These are phyloP conservation scores for Aureobasidium sp. DNA, from an alignment of 2,329 filamentous ascomycete genomes.

Conservation along the genomic window DNA sequence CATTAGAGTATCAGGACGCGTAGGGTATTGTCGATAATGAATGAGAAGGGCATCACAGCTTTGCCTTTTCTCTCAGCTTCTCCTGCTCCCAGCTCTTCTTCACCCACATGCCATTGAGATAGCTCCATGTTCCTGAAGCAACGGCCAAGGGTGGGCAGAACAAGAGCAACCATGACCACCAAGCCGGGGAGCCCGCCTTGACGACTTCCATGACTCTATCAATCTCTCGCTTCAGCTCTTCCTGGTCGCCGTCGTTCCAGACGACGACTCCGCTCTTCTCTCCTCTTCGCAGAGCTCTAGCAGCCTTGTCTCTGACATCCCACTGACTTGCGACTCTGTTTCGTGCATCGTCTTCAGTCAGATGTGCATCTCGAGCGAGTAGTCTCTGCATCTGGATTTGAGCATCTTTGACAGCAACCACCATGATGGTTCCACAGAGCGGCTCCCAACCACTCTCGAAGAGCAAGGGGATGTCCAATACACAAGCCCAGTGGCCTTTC, in stretches of 20 bases:
- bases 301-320: constrained; percentile 76
- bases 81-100: constrained; percentile 62
- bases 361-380: constrained; percentile 63
- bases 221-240: constrained; percentile 61
- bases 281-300: constrained; percentile 59
- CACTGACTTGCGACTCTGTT: constrained; percentile 81
- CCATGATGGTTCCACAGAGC: constrained; percentile 75
- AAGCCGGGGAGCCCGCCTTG: constrained; percentile 55
- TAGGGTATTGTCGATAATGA: not conserved
- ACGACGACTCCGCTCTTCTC: constrained; percentile 63
- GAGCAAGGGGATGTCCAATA: constrained; percentile 84
- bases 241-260: constrained; percentile 77
- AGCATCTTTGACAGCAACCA: constrained; percentile 76
- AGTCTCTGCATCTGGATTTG: constrained; percentile 75
- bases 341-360: constrained; percentile 77
- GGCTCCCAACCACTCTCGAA: constrained; percentile 84
- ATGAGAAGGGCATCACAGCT: constrained; percentile 32
- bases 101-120: constrained; percentile 62
- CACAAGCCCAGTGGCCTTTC: constrained; percentile 73
- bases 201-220: constrained; percentile 57
- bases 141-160: constrained; percentile 68
- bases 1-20: not conserved
- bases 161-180: constrained; percentile 71
- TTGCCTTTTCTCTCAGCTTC: constrained; percentile 49
- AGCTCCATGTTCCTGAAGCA: constrained; percentile 59